phyloP scores from a whole-genome alignment of 2,329 filamentous ascomycete species.

The Aspergillus cejpii region DNA sequence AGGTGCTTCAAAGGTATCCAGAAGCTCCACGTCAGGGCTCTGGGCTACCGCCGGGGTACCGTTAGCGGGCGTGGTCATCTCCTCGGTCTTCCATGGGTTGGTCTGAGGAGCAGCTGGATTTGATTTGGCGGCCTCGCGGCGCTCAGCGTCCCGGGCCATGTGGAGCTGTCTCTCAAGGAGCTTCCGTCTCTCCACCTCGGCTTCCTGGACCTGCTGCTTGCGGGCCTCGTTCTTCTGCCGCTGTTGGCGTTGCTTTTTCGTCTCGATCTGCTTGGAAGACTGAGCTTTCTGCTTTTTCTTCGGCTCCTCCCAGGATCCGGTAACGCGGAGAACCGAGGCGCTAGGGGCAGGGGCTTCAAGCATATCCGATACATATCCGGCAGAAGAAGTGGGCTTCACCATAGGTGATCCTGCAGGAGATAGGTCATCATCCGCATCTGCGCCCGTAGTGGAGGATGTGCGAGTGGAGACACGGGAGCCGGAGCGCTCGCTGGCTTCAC shows the following conservation, averaged over 20 bases:
- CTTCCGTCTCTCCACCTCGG: conserved; percentile 69
- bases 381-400: conserved; percentile 36
- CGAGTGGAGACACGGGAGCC: conserved; percentile 47
- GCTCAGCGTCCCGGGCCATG: conserved; percentile 72
- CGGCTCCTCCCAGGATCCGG: conserved; percentile 54
- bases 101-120: conserved; percentile 39
- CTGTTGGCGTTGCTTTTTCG: conserved; percentile 95
- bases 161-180: conserved; percentile 78
- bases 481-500: conserved; percentile 42
- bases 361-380: conserved; percentile 79
- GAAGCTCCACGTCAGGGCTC: conserved; percentile 24
- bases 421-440: conserved; percentile 73
- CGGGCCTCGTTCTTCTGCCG: conserved; percentile 77
- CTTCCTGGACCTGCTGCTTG: conserved; percentile 66
- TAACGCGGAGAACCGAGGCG: conserved; percentile 72
- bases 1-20: conserved; percentile 40
- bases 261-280: conserved; percentile 62
- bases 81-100: conserved; percentile 51
- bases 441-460: conserved; percentile 64
- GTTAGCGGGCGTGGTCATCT: conserved; percentile 19
- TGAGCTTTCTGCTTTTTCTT: conserved; percentile 55
- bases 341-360: conserved; percentile 64
- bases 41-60: conserved; percentile 18
- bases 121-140: conserved; percentile 59
- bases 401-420: conserved; percentile 64